A percentile compares a stretch with the other conserved stretches of the same genome.
Conservation (phyloP, 2,329 filamentous ascomycete species). For the Cladosporium austrohemisphaericum region DNA sequence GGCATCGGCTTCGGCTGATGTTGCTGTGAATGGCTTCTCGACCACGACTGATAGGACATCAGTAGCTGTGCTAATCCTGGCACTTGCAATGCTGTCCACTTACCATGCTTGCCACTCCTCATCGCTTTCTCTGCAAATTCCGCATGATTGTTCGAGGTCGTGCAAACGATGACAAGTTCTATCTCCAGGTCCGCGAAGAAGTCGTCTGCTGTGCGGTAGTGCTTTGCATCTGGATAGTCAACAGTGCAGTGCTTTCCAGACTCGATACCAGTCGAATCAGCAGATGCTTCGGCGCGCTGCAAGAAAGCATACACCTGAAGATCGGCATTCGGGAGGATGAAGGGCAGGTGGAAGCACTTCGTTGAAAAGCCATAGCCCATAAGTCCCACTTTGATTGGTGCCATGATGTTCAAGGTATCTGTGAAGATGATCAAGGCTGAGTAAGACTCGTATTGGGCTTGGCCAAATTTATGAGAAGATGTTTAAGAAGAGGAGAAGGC, state of each 20-base stretch:
- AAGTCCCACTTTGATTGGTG: conserved; percentile 46
- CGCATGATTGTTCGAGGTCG: conserved; percentile 31
- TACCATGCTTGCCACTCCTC: conserved; percentile 38
- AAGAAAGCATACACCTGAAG: conserved; percentile 48
- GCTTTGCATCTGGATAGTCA: conserved; percentile 43
- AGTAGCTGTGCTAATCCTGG: background rate
- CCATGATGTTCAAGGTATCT: conserved; percentile 14
- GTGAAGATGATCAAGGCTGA: background rate
- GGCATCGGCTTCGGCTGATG: conserved; percentile 32
- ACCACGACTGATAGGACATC: conserved; percentile 29
- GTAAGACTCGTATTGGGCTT: background rate
- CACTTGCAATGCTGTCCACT: background rate
- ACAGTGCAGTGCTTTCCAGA: conserved; percentile 45
- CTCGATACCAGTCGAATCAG: conserved; percentile 26
- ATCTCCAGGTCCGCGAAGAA: conserved; percentile 35
- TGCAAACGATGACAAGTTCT: conserved; percentile 37
- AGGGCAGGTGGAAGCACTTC: conserved; percentile 51
- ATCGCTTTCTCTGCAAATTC: conserved; percentile 34
- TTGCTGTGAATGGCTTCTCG: conserved; percentile 39
- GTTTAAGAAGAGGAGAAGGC: background rate
- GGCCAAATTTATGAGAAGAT: background rate
- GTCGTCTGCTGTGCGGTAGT: conserved; percentile 32
- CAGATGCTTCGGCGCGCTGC: conserved; percentile 43
- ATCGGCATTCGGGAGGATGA: conserved; percentile 46
- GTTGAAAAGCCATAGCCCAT: conserved; percentile 50